Conservation (phyloP, 148 eudicot species). For the Rhododendron mucronatum region DNA sequence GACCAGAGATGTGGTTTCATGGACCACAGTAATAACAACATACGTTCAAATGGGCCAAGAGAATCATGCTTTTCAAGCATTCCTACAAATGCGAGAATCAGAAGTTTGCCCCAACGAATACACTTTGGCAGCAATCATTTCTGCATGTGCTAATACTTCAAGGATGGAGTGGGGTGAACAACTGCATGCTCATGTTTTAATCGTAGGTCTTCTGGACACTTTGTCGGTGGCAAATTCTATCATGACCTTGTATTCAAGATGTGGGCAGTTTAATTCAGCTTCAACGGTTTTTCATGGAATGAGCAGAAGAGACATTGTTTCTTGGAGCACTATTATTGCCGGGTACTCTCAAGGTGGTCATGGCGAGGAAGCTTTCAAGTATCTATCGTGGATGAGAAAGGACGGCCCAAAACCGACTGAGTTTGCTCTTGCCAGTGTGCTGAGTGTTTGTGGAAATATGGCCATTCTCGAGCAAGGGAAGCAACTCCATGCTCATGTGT, state of each 20-base stretch:
- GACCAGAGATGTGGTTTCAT: conserved; percentile 72
- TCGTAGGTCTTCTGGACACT: conserved; percentile 38
- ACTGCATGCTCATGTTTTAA: conserved; percentile 59
- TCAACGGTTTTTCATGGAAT: conserved; percentile 45
- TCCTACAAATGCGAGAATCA: conserved; percentile 6
- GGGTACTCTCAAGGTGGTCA: conserved; percentile 55
- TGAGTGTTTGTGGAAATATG: conserved; percentile 73
- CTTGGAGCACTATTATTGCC: not conserved
- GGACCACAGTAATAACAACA: conserved; percentile 69
- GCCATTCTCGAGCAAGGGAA: conserved; percentile 84
- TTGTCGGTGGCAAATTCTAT: conserved; percentile 83
- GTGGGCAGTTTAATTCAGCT: conserved; percentile 47
- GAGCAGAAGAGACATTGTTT: conserved; percentile 42
- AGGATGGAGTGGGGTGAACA: conserved; percentile 56
- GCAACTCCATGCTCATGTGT: conserved; percentile 70
- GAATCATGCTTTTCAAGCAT: not conserved
- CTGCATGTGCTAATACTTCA: conserved; percentile 33
- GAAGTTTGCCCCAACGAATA: conserved; percentile 64
- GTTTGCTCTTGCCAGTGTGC: conserved; percentile 42
- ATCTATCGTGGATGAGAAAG: conserved; percentile 61
- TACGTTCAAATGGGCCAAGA: conserved; percentile 45
- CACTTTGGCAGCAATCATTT: conserved; percentile 64
- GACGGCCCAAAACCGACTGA: conserved; percentile 49
- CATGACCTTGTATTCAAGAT: conserved; percentile 72
- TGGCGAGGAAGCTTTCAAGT: conserved; percentile 68